Conservation (phyloP, 2,329 filamentous ascomycete species). For the Mycosphaerella arachidis region DNA sequence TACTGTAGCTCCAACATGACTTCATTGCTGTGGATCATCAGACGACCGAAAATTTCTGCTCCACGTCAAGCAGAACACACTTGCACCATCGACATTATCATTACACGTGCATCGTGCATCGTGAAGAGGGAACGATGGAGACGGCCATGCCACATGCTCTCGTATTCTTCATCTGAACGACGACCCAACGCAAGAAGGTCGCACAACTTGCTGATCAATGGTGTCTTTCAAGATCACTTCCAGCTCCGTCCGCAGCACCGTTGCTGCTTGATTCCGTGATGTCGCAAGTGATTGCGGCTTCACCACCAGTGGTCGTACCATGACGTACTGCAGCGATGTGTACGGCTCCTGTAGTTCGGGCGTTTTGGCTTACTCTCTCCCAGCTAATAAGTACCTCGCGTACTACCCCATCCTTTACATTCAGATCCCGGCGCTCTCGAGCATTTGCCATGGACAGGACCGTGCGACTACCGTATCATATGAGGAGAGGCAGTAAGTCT, state of each 20-base stretch:
- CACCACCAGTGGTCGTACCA: constrained; percentile 46
- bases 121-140: no score
- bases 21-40: no score
- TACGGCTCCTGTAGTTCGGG: constrained; percentile 49
- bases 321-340: constrained; percentile 57
- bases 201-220: not conserved
- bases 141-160: not conserved
- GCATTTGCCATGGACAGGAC: constrained; percentile 59
- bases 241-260: constrained; percentile 42
- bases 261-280: constrained; percentile 49
- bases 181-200: not conserved
- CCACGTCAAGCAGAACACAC: no score
- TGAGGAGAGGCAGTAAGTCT: constrained; percentile 56
- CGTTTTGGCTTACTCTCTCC: constrained; percentile 59
- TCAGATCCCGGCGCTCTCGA: constrained; percentile 47
- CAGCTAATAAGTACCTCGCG: constrained; percentile 46
- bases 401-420: constrained; percentile 62
- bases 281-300: constrained; percentile 55
- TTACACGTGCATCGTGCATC: no score
- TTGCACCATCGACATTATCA: no score
- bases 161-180: not conserved
- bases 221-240: constrained; percentile 55
- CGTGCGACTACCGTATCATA: constrained; percentile 62
- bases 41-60: no score
- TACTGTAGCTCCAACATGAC: no score